Percentiles rank a stretch among this genome's conserved stretches.
These are phyloP conservation scores for Neocucurbitaria cava DNA, from an alignment of 2,329 filamentous ascomycete species.

Conservation along the genomic window DNA sequence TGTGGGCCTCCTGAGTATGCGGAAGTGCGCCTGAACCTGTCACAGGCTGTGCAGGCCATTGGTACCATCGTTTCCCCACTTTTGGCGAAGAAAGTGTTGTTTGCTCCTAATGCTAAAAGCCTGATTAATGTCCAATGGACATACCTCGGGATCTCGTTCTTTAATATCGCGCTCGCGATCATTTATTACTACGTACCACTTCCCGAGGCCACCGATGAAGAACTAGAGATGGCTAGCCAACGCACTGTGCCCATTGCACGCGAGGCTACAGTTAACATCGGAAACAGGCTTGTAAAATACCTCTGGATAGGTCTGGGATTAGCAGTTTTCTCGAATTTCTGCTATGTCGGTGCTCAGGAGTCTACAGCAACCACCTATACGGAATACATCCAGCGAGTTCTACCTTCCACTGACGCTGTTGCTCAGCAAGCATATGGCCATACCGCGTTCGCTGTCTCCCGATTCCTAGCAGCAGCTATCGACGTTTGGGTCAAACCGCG, in stretches of 20 bases:
- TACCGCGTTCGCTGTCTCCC: constrained; percentile 64
- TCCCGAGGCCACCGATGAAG: constrained; percentile 67
- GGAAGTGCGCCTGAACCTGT: constrained; percentile 66
- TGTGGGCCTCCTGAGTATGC: constrained; percentile 67
- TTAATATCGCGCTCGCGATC: constrained; percentile 65
- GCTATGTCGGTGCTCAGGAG: constrained; percentile 68
- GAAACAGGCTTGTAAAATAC: constrained; percentile 54
- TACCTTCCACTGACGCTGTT: constrained; percentile 45
- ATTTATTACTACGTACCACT: constrained; percentile 68
- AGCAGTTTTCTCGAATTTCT: constrained; percentile 63
- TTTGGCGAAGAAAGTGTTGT: constrained; percentile 65
- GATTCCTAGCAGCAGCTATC: constrained; percentile 62
- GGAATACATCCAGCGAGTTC: constrained; percentile 52
- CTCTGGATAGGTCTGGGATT: constrained; percentile 64
- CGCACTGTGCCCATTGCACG: constrained; percentile 43
- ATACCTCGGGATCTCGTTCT: constrained; percentile 68
- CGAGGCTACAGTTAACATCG: constrained; percentile 51
- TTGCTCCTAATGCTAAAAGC: constrained; percentile 58
- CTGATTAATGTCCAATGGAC: constrained; percentile 70
- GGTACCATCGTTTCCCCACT: constrained; percentile 67
- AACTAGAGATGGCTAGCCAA: constrained; percentile 63
- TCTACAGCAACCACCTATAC: constrained; percentile 58
- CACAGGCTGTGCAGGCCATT: constrained; percentile 67
- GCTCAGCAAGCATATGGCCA: constrained; percentile 63
- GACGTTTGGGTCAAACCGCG: constrained; percentile 65